Percentiles rank a stretch among this genome's conserved stretches.
Evolutionary conservation across 2,329 filamentous ascomycete genomes (phyloP).

Genomic region (Botrytis squamosa): DNA sequence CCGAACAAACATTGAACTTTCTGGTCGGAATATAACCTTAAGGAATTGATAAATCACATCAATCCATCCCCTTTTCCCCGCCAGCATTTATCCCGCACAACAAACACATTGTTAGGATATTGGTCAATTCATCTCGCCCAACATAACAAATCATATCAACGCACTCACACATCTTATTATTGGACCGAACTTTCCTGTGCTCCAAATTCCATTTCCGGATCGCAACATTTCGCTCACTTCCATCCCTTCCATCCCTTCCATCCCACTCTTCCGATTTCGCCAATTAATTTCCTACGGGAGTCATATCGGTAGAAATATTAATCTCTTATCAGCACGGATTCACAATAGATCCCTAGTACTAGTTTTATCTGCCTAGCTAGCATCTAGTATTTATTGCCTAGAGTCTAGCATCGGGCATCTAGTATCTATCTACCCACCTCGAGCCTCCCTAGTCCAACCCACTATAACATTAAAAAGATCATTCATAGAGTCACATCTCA

Average conservation of each 20-base stretch:
- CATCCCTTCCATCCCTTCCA: neutral
- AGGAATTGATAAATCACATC: slow-evolving; percentile 11
- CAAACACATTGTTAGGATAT: neutral
- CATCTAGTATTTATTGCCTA: neutral
- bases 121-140: neutral
- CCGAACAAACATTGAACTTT: neutral
- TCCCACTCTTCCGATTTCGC: slow-evolving; percentile 18
- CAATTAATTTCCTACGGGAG: neutral
- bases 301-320: neutral
- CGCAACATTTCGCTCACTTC: neutral
- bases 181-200: neutral
- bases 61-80: neutral
- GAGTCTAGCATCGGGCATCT: neutral
- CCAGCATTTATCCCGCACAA: neutral
- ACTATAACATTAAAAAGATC: neutral
- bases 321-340: slow-evolving; percentile 15
- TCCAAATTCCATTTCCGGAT: neutral
- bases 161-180: neutral
- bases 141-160: too few species aligned
- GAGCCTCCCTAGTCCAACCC: neutral
- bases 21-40: neutral
- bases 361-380: neutral
- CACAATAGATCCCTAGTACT: neutral
- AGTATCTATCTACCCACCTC: neutral
- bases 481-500: neutral